Percentiles rank a stretch among this genome's conserved stretches.
These are phyloP conservation scores for Murraya paniculata DNA, from an alignment of 345 rosid genomes.

Conservation along the genomic window DNA sequence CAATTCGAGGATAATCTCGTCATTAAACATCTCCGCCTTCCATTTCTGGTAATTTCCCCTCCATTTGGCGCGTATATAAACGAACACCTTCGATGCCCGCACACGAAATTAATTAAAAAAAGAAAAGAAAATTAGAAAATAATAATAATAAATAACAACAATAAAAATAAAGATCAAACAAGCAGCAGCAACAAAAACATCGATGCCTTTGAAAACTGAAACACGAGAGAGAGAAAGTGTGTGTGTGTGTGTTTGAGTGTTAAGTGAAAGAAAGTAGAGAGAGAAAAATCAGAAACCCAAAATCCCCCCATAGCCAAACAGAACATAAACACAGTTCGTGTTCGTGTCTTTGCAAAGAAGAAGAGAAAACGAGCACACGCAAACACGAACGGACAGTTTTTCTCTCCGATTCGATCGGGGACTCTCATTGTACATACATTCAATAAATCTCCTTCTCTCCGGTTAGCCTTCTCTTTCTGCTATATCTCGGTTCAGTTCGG, in stretches of 20 bases:
- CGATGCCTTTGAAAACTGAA: slow-evolving; percentile 35
- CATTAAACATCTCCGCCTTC: background rate
- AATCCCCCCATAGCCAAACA: background rate
- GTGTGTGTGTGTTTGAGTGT: slow-evolving; percentile 9
- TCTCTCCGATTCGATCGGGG: slow-evolving; percentile 49
- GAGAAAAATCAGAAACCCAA: slow-evolving; percentile 6
- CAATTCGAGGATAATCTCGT: slow-evolving; percentile 2
- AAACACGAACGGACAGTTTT: background rate
- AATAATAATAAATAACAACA: background rate
- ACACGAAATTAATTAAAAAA: slow-evolving; percentile 29
- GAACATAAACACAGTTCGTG: slow-evolving; percentile 8
- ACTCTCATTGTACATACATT: slow-evolving; percentile 30
- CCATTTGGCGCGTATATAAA: slow-evolving; percentile 69
- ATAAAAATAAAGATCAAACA: slow-evolving; percentile 43
- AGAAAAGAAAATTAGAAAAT: background rate
- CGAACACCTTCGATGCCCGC: slow-evolving; percentile 30
- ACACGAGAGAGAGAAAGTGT: slow-evolving; percentile 1
- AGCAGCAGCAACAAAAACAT: slow-evolving; percentile 8
- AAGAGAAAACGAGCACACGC: slow-evolving; percentile 12
- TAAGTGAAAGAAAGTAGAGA: slow-evolving; percentile 10
- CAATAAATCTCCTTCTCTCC: background rate
- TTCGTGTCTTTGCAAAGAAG: slow-evolving; percentile 18
- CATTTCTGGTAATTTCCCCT: slow-evolving; percentile 19
- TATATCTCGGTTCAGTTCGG: slow-evolving; percentile 9
- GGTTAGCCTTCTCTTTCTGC: slow-evolving; percentile 3